These are phyloP conservation scores for Cryptococcus depauperatus DNA, from an alignment of 1,284 basidiomycete genomes.

Conservation along the genomic window DNA sequence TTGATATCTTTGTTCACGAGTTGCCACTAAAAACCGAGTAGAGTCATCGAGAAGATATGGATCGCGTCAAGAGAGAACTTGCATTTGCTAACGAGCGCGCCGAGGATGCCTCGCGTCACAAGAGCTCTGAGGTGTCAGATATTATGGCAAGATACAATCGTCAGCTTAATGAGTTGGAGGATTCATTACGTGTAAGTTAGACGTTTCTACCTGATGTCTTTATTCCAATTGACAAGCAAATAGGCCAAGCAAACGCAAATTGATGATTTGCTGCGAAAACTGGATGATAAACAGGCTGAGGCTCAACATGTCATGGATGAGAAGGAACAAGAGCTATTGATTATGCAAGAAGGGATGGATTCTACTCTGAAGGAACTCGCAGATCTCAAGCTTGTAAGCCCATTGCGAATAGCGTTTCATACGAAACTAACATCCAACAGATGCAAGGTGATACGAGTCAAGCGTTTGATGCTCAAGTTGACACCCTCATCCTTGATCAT, in stretches of 20 bases:
- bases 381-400: slow-evolving; percentile 69
- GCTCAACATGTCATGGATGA: slow-evolving; percentile 78
- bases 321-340: slow-evolving; percentile 92
- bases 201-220: slow-evolving; percentile 8
- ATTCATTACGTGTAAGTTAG: slow-evolving; percentile 68
- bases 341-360: slow-evolving; percentile 95
- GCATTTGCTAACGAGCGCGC: slow-evolving; percentile 97
- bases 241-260: slow-evolving; percentile 90
- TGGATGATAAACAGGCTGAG: slow-evolving; percentile 67
- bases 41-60: slow-evolving; percentile 91
- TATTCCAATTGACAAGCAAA: not conserved
- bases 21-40: slow-evolving; percentile 14
- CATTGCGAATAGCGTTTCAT: not conserved
- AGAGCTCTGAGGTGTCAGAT: slow-evolving; percentile 83
- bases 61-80: slow-evolving; percentile 85
- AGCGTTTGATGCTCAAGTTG: slow-evolving; percentile 90
- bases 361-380: slow-evolving; percentile 81
- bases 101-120: slow-evolving; percentile 83
- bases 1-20: not conserved
- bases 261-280: slow-evolving; percentile 73
- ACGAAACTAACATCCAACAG: slow-evolving; percentile 42
- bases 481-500: slow-evolving; percentile 93
- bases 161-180: slow-evolving; percentile 90
- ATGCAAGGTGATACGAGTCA: slow-evolving; percentile 76
- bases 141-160: slow-evolving; percentile 92